Base-by-base conservation (phyloP, 257 asterid species). In the Solanum acaule region DNA sequence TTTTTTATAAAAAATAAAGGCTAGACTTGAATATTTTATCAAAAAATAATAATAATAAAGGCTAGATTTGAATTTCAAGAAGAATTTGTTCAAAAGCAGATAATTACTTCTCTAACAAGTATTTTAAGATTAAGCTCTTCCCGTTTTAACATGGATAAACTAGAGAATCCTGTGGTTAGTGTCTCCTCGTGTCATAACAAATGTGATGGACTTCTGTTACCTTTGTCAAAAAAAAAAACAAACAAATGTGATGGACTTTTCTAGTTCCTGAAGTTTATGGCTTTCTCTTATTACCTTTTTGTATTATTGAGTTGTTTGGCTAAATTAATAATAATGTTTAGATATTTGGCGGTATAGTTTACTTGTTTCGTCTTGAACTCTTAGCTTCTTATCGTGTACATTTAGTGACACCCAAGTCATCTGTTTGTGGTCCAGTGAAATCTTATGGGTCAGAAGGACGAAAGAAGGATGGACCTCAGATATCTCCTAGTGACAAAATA, bases 371-470 rank as follows among this genome's bases (percentile, higher is more conserved):
- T 52, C 29, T 29, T 18, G 86, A 82, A 49, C 68, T 29, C 86
- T 18, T 49, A 82, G 44, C 86, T 49, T 49, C 86, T 29, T 49
- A 29, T 46, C n/a, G 15, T 81, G 34, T 29, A 27, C 67, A 82
- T 49, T 82, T 82, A 18, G 65, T 82, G 70, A 49, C 6, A 16
- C 68, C 23, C 1, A 7, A 49, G 56, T 83, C 38, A 61, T 83
- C 68, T 76, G 71, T 88, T 34, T 82, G 22, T 85, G 56, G 33
- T 35, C 88, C 90, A 89, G 93, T 89, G 81, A 91, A 86, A 88
- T 86, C 90, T 42, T 91, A 59, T 88, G 93, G 93, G 87, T 89
- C 91, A 3, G 91, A 91, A 72, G 90, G 90, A 86, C 42, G 91
- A 73, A 89, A 83, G 71, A 78, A 46, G 88, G 88, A 86, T 52